phyloP scores from a whole-genome alignment of 306 rosid species.

The Cucumis cinereus region DNA sequence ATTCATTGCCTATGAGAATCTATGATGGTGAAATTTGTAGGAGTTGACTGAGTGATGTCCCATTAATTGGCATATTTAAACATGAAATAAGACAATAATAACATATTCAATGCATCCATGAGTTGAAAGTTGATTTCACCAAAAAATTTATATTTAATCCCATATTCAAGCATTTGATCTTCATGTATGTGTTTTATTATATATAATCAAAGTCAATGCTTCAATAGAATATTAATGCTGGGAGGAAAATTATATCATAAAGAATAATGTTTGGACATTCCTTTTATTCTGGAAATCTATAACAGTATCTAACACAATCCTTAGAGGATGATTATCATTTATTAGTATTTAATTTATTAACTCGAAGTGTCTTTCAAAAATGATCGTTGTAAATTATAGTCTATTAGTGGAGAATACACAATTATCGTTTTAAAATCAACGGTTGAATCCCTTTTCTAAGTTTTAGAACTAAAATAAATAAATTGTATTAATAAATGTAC shows the following conservation, averaged over 20 bases:
- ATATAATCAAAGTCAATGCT: not conserved
- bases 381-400: too few species aligned
- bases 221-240: not conserved
- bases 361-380: too few species aligned
- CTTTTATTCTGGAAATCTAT: too few species aligned
- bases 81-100: not conserved
- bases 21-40: not conserved
- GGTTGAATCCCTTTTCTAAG: too few species aligned
- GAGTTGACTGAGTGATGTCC: slow-evolving; percentile 1
- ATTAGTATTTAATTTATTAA: too few species aligned
- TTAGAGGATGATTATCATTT: too few species aligned
- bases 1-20: not conserved
- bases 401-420: too few species aligned
- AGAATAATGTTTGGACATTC: not conserved
- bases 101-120: not conserved
- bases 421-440: too few species aligned
- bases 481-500: too few species aligned
- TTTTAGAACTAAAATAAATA: too few species aligned
- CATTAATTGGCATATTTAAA: not conserved
- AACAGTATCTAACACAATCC: too few species aligned
- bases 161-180: not conserved
- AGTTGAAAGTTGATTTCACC: slow-evolving; percentile 3
- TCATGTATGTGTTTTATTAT: not conserved
- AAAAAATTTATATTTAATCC: not conserved
- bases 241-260: not conserved